These are phyloP conservation scores for Allantophomopsis cytisporea DNA, from an alignment of 2,329 filamentous ascomycete species.

Conservation along the genomic window DNA sequence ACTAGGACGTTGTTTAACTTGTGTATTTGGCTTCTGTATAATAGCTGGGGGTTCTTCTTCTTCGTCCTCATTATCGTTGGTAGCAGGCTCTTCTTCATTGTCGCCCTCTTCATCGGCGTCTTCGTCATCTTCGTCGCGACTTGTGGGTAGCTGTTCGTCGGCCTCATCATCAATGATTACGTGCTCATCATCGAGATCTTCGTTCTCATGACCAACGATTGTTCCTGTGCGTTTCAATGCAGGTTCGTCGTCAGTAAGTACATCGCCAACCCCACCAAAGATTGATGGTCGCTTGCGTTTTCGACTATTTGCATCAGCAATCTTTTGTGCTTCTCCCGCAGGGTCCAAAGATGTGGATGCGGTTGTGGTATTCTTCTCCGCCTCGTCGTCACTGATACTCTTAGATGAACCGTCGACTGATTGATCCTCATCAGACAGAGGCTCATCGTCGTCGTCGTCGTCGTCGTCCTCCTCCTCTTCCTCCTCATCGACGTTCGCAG, in stretches of 20 bases:
- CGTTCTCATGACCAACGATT: slow-evolving; percentile 23
- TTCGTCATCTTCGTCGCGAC: slow-evolving; percentile 18
- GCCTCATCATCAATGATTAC: slow-evolving; percentile 27
- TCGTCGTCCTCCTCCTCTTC: slow-evolving; percentile 23
- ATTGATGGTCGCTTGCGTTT: slow-evolving; percentile 23
- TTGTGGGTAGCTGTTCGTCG: slow-evolving; percentile 16
- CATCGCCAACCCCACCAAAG: slow-evolving; percentile 16
- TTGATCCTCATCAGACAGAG: slow-evolving; percentile 5
- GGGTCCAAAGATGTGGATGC: slow-evolving; percentile 21
- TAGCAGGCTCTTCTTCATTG: slow-evolving; percentile 21
- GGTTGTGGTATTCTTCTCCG: slow-evolving; percentile 11
- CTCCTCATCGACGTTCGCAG: slow-evolving; percentile 25
- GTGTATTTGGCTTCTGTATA: not conserved
- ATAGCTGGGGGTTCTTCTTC: slow-evolving; percentile 3
- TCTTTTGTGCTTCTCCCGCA: slow-evolving; percentile 11
- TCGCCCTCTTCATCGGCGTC: slow-evolving; percentile 30
- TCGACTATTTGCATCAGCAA: slow-evolving; percentile 15
- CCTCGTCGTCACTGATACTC: slow-evolving; percentile 25
- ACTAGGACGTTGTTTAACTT: not conserved
- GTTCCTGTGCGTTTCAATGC: slow-evolving; percentile 39
- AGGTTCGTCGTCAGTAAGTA: slow-evolving; percentile 19
- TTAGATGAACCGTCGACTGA: slow-evolving; percentile 18
- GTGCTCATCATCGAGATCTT: slow-evolving; percentile 31
- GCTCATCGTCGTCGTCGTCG: slow-evolving; percentile 1
- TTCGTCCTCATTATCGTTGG: slow-evolving; percentile 10